Evolutionary conservation across 163 green algal species (phyloP).

Genomic region (Scenedesmus sp.): DNA sequence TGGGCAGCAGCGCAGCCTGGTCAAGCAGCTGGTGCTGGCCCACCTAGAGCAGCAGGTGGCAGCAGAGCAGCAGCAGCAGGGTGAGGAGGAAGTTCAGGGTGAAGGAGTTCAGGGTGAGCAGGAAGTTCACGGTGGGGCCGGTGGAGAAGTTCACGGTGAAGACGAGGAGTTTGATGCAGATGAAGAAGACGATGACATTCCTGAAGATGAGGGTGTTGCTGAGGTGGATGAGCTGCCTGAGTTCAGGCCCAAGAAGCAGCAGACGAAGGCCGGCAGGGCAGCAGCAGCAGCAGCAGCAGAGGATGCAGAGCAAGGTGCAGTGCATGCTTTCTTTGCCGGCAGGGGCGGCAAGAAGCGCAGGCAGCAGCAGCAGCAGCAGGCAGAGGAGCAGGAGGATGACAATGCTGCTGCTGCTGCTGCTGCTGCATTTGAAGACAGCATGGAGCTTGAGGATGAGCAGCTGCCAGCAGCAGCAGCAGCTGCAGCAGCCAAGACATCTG

Average conservation of each 20-base stretch:
- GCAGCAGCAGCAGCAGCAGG: neutral
- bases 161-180: neutral
- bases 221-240: conserved; percentile 35
- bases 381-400: neutral
- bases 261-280: neutral
- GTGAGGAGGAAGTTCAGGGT: neutral
- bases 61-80: conserved; percentile 18
- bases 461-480: conserved; percentile 8
- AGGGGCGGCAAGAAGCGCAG: neutral
- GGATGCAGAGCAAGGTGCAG: neutral
- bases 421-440: neutral
- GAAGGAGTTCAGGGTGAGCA: neutral
- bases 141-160: neutral
- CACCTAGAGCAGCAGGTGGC: conserved; percentile 6
- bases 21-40: conserved; percentile 21
- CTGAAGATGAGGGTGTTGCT: neutral
- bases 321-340: neutral
- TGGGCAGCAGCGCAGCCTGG: neutral
- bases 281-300: conserved; percentile 6
- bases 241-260: conserved; percentile 22
- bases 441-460: neutral
- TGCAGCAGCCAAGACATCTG: neutral
- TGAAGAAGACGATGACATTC: neutral
- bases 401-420: neutral
- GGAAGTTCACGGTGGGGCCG: neutral